Evolutionary conservation across 2,329 filamentous ascomycete genomes (phyloP).

Genomic region (Aspergillus sp.): DNA sequence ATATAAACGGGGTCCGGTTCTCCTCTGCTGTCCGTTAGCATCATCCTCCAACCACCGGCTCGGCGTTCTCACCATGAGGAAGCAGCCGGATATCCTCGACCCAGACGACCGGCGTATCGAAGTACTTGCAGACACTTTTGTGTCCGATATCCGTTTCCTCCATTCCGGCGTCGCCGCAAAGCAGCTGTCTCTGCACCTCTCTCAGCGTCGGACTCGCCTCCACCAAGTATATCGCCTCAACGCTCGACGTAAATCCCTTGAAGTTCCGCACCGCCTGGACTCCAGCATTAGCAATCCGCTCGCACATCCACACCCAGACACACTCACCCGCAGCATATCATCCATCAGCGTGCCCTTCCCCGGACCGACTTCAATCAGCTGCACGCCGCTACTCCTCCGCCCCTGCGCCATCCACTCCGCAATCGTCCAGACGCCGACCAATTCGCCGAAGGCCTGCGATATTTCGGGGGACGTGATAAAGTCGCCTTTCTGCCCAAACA

Average conservation of each 20-base stretch:
- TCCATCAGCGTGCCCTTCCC: slow-evolving; percentile 95
- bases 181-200: slow-evolving; percentile 65
- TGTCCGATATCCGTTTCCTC: slow-evolving; percentile 64
- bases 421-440: slow-evolving; percentile 89
- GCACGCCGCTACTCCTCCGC: slow-evolving; percentile 59
- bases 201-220: slow-evolving; percentile 81
- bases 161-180: slow-evolving; percentile 65
- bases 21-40: slow-evolving; percentile 39
- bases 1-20: slow-evolving; percentile 75
- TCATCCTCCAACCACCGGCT: no score
- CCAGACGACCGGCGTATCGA: slow-evolving; percentile 71
- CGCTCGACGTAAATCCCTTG: slow-evolving; percentile 61
- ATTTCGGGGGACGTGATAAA: slow-evolving; percentile 98
- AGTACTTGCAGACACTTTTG: slow-evolving; percentile 66
- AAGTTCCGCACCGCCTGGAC: slow-evolving; percentile 73
- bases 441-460: slow-evolving; percentile 90
- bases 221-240: slow-evolving; percentile 86
- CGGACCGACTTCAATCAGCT: slow-evolving; percentile 88
- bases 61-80: slow-evolving; percentile 50
- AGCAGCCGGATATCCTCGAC: slow-evolving; percentile 80
- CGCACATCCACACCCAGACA: slow-evolving; percentile 1
- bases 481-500: slow-evolving; percentile 87
- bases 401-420: slow-evolving; percentile 95
- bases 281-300: slow-evolving; percentile 3
- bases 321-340: slow-evolving; percentile 71